Evolutionary conservation across 306 rosid species (phyloP), one percentile per base, ranked within the genome.

Genomic region (Cyamopsis tetragonoloba): DNA sequence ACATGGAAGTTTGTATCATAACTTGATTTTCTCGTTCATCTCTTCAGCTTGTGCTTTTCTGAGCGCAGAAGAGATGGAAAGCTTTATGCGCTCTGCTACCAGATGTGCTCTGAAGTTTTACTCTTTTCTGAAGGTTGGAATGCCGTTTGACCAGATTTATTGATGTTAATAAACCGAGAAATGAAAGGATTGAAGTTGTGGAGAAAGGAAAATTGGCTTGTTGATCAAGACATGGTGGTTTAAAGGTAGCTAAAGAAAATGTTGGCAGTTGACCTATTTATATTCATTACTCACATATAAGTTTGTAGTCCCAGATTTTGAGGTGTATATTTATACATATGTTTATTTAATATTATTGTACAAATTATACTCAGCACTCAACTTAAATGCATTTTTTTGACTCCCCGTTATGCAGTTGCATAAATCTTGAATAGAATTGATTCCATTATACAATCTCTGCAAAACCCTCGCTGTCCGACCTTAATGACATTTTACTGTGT

Each of bases 281-380:
- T 81, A 80, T 88, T 81, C 81, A 70, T 77, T 81, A 76, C 84
- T 81, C 75, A 72, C 75, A 78, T 71, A 57, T 24, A 76, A 77
- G 78, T 66, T 76, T 85, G 84, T 75, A 81, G 85, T 70, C 65
- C 86, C 77, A 73, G 83, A 77, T 82, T 70, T 80, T 80, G 89
- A 77, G 84, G 81, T 80, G 81, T 75, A 79, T 81, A 77, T 77
- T 53, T 69, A 62, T 50, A 67, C 34, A 80, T 70, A 62, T 74
- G 76, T 53, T 72, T 76, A 60, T 74, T 65, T 70, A 61, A 70
- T 81, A 72, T 55, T 63, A 15, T 73, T 83, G 89, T 83, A 81
- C 81, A 85, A 85, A 85, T 66, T 76, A 77, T 71, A 78, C 77
- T 79, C 71, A 37, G 54, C 68, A n/a, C 34, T 53, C 78, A 49